These are phyloP conservation scores for Geranium brycei DNA, from an alignment of 345 rosid species.

Conservation along the genomic window DNA sequence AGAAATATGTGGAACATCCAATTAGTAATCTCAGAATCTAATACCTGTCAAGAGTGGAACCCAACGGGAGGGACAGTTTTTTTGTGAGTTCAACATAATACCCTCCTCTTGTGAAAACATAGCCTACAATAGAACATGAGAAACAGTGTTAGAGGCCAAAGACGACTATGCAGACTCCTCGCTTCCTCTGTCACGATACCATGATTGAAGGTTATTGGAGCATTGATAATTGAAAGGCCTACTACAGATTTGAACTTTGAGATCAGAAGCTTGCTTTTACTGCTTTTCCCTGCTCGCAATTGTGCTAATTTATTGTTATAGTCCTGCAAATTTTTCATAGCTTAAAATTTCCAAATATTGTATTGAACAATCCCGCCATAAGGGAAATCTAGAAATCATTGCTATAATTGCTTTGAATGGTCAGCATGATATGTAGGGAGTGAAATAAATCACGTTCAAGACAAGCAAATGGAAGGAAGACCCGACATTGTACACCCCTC, in stretches of 20 bases:
- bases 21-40: background rate
- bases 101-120: constrained; percentile 87
- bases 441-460: background rate
- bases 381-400: too few relatives aligned
- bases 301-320: constrained; percentile 78
- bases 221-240: background rate
- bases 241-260: constrained; percentile 55
- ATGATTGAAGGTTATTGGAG: background rate
- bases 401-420: background rate
- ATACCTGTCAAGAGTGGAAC: constrained; percentile 86
- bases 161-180: background rate
- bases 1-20: background rate
- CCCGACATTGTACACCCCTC: constrained; percentile 87
- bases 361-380: background rate
- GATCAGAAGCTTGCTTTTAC: constrained; percentile 87
- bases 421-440: background rate
- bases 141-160: constrained; percentile 7
- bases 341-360: background rate
- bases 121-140: constrained; percentile 31
- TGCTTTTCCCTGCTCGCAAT: constrained; percentile 77
- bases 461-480: constrained; percentile 3
- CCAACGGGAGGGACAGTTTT: constrained; percentile 65
- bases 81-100: constrained; percentile 67
- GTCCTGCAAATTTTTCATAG: constrained; percentile 32
- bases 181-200: background rate